phyloP scores from a whole-genome alignment of 1,284 basidiomycete genomes.

The Ceratobasidium sp. region DNA sequence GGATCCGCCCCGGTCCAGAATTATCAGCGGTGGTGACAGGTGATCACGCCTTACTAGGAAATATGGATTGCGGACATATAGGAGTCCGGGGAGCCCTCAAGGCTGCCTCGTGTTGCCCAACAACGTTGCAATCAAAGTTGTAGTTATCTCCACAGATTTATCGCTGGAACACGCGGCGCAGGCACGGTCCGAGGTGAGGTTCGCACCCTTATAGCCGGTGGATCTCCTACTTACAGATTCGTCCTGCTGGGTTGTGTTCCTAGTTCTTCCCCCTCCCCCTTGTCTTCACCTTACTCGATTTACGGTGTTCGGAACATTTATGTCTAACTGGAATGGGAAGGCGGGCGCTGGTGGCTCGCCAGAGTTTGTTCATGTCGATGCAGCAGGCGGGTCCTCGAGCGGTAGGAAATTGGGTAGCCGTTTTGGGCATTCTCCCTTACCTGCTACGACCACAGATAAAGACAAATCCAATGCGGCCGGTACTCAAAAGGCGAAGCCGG shows the following conservation, averaged over 20 bases:
- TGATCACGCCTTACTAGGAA: slow-evolving; percentile 11
- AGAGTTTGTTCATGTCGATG: slow-evolving; percentile 37
- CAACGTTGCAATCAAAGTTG: slow-evolving; percentile 25
- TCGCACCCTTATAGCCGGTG: slow-evolving; percentile 28
- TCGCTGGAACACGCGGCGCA: slow-evolving; percentile 24
- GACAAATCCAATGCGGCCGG: slow-evolving; percentile 24
- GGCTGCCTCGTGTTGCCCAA: slow-evolving; percentile 33
- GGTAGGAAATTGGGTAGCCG: neutral
- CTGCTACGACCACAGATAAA: neutral
- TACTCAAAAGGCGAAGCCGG: neutral
- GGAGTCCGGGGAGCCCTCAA: slow-evolving; percentile 4
- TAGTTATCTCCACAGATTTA: slow-evolving; percentile 14
- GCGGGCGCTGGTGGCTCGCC: neutral
- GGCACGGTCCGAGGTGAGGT: slow-evolving; percentile 32
- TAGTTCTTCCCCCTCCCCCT: neutral
- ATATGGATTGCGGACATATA: slow-evolving; percentile 30
- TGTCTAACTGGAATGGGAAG: slow-evolving; percentile 23
- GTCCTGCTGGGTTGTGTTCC: slow-evolving; percentile 15
- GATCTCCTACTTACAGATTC: slow-evolving; percentile 7
- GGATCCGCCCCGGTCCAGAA: neutral
- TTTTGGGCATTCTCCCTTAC: neutral
- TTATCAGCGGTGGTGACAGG: neutral
- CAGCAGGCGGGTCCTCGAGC: slow-evolving; percentile 5
- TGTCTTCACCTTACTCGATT: slow-evolving; percentile 1
- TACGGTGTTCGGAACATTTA: slow-evolving; percentile 12